These are phyloP conservation scores for Mycena floridula DNA, from an alignment of 768 basidiomycete species.

Conservation along the genomic window DNA sequence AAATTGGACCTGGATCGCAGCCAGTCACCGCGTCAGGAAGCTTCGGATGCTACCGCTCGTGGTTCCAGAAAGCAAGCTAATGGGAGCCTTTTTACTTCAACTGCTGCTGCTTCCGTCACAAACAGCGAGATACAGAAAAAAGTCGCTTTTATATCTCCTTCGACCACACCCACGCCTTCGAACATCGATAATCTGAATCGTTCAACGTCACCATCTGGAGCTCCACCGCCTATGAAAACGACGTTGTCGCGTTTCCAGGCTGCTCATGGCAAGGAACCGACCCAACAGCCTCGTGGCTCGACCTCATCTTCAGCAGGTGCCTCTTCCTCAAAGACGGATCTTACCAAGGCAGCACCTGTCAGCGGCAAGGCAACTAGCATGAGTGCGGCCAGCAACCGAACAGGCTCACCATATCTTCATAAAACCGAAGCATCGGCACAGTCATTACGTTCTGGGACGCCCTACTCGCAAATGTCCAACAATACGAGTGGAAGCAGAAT, in stretches of 20 bases:
- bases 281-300: conserved; percentile 62
- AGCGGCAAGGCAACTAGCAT: conserved; percentile 30
- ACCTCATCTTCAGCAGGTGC: conserved; percentile 52
- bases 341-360: conserved; percentile 20
- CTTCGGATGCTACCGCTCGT: too few relatives aligned
- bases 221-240: conserved; percentile 47
- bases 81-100: too few relatives aligned
- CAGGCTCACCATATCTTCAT: conserved; percentile 53
- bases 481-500: conserved; percentile 61
- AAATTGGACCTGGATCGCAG: too few relatives aligned
- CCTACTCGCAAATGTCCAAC: conserved; percentile 74
- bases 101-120: not conserved
- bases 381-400: conserved; percentile 51
- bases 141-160: conserved; percentile 82
- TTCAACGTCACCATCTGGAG: conserved; percentile 7
- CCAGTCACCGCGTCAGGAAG: too few relatives aligned
- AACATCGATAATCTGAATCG: too few relatives aligned
- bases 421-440: conserved; percentile 49
- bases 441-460: conserved; percentile 75
- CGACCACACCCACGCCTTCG: conserved; percentile 59
- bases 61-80: too few relatives aligned
- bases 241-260: conserved; percentile 75
- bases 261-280: conserved; percentile 63
- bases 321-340: conserved; percentile 59
- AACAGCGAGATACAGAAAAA: conserved; percentile 62